Evolutionary conservation across 352 stramenopile genomes (phyloP).

Genomic region (Phytophthora citricola): DNA sequence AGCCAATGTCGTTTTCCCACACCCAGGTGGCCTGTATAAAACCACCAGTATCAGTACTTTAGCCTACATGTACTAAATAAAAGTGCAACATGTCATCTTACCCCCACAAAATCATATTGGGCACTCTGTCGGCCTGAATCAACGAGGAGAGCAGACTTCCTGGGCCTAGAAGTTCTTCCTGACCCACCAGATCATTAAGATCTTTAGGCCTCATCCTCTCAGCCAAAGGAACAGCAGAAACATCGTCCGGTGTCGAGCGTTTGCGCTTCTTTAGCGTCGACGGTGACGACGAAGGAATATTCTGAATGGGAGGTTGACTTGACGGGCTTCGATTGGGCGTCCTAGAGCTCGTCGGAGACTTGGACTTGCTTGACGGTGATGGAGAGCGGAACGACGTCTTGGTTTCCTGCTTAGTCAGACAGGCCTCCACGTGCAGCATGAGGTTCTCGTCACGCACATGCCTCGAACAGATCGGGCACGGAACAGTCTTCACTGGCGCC

Average conservation of each 20-base stretch:
- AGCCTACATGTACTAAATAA: not conserved
- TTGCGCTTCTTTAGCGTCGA: conserved; percentile 62
- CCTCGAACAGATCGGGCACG: conserved; percentile 80
- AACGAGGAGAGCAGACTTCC: conserved; percentile 69
- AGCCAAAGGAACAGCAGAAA: conserved; percentile 58
- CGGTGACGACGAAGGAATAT: conserved; percentile 22
- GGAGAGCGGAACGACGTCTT: conserved; percentile 19
- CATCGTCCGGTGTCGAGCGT: conserved; percentile 29
- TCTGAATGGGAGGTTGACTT: conserved; percentile 4
- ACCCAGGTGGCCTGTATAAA: conserved; percentile 69
- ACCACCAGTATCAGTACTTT: conserved; percentile 9
- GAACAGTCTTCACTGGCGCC: conserved; percentile 27
- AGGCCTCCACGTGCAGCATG: conserved; percentile 74
- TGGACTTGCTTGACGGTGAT: conserved; percentile 25
- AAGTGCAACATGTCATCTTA: conserved; percentile 21
- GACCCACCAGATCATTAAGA: conserved; percentile 70
- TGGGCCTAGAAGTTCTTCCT: conserved; percentile 68
- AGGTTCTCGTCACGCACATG: conserved; percentile 82
- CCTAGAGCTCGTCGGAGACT: conserved; percentile 9
- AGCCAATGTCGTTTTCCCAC: conserved; percentile 88
- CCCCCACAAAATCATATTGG: conserved; percentile 90
- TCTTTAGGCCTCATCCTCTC: conserved; percentile 75
- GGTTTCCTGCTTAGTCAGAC: conserved; percentile 45
- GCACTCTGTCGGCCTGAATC: conserved; percentile 73
- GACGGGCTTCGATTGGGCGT: conserved; percentile 17